A percentile compares a stretch with the other conserved stretches of the same genome.
Conservation (phyloP, 148 eudicot genomes). For the Camellia granthamiana region DNA sequence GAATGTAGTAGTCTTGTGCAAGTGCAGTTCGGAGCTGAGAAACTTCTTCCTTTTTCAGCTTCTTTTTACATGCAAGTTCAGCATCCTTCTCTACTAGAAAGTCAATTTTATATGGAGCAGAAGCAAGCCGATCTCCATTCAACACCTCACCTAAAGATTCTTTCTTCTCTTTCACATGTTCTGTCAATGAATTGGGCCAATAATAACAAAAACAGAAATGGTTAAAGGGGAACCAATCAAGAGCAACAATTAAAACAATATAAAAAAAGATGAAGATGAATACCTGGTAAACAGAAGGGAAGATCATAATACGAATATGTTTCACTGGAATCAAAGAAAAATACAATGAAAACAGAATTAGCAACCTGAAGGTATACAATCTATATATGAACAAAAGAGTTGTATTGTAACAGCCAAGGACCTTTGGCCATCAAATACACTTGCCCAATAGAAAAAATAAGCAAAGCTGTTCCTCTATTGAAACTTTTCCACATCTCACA, state of each 20-base stretch:
- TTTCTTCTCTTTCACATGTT: slow-evolving; percentile 24
- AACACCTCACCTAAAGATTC: slow-evolving; percentile 23
- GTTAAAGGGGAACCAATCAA: neutral
- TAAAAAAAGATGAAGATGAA: neutral
- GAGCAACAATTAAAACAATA: neutral
- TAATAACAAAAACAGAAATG: neutral
- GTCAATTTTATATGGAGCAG: slow-evolving; percentile 15
- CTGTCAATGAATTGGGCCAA: slow-evolving; percentile 9
- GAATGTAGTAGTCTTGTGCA: slow-evolving; percentile 18
- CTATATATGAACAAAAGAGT: neutral
- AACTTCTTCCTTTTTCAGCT: slow-evolving; percentile 26
- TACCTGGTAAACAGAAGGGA: slow-evolving; percentile 31
- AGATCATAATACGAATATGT: slow-evolving; percentile 26
- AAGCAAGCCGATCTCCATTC: slow-evolving; percentile 27
- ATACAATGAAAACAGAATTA: neutral
- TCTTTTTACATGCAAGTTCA: slow-evolving; percentile 26
- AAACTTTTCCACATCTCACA: too few species aligned
- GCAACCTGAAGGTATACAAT: neutral
- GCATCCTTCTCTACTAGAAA: slow-evolving; percentile 19
- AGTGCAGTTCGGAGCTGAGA: slow-evolving; percentile 23
- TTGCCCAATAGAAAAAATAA: neutral
- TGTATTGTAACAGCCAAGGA: neutral
- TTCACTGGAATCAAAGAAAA: slow-evolving; percentile 19
- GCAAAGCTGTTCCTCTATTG: neutral
- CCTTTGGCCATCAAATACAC: neutral